phyloP scores from a whole-genome alignment of 2,329 filamentous ascomycete genomes.

The Aspergillus sp. region DNA sequence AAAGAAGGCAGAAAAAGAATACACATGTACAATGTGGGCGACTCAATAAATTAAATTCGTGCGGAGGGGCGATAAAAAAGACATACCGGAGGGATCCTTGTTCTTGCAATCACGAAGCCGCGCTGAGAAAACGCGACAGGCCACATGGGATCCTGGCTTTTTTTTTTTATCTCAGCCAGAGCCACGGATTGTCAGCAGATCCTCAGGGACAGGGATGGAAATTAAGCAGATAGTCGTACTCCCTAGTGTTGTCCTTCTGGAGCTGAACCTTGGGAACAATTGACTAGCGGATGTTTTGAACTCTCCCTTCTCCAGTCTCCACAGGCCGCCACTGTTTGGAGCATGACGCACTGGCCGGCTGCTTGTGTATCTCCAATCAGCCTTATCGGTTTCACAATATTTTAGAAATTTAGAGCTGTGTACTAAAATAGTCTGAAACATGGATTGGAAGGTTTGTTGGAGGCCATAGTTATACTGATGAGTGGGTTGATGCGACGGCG shows the following conservation, averaged over 20 bases:
- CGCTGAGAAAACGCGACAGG: constrained; percentile 19
- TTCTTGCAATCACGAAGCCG: constrained; percentile 24
- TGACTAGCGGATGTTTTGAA: constrained; percentile 33
- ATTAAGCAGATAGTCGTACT: neutral
- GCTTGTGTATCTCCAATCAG: constrained; percentile 33
- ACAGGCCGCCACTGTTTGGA: constrained; percentile 27
- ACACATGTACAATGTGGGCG: neutral
- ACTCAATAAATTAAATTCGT: neutral
- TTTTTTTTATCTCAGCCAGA: constrained; percentile 3
- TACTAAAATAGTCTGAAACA: neutral
- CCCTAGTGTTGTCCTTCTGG: constrained; percentile 14
- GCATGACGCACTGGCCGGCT: constrained; percentile 36
- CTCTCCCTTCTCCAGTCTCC: constrained; percentile 32
- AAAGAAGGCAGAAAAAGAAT: neutral
- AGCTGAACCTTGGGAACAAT: constrained; percentile 14
- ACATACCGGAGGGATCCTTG: constrained; percentile 27
- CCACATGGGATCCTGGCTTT: constrained; percentile 19
- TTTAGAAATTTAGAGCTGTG: neutral
- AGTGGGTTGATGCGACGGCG: neutral
- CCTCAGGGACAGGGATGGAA: neutral
- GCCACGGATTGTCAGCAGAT: neutral
- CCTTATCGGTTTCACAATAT: constrained; percentile 24
- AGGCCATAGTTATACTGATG: neutral
- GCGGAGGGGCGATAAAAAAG: constrained; percentile 11
- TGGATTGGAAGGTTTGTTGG: neutral